phyloP scores from a whole-genome alignment of 441 rosid genomes.

The Macaranga tanarius region DNA sequence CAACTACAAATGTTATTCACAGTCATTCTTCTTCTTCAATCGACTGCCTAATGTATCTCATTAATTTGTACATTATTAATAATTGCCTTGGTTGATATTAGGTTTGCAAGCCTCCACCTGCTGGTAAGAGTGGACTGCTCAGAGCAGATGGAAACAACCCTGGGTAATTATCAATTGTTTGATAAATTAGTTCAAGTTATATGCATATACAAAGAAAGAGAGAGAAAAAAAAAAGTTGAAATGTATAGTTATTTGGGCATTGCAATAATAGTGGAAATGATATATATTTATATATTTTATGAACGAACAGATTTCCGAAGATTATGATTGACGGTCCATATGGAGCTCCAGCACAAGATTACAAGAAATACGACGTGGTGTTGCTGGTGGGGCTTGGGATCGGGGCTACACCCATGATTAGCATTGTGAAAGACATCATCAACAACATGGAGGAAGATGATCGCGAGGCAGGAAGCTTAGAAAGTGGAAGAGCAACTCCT shows the following conservation, averaged over 20 bases:
- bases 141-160: slow-evolving; percentile 53
- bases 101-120: slow-evolving; percentile 59
- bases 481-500: slow-evolving; percentile 9
- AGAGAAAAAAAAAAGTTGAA: no score
- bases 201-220: no score
- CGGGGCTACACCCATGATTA: slow-evolving; percentile 94
- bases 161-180: slow-evolving; percentile 17
- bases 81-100: slow-evolving; percentile 1
- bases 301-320: slow-evolving; percentile 53
- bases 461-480: not conserved
- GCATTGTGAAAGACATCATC: slow-evolving; percentile 90
- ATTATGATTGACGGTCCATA: slow-evolving; percentile 82
- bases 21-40: not conserved
- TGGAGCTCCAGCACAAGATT: slow-evolving; percentile 94
- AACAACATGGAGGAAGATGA: slow-evolving; percentile 57
- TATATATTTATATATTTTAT: no score
- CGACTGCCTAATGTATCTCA: not conserved
- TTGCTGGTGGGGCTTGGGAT: slow-evolving; percentile 85
- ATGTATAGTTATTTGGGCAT: not conserved
- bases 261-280: not conserved
- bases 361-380: slow-evolving; percentile 82
- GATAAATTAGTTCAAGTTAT: no score
- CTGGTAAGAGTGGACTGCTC: slow-evolving; percentile 68
- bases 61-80: no score
- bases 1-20: not conserved